Evolutionary conservation across 345 rosid species (phyloP).

Genomic region (Salix arbutifolia): DNA sequence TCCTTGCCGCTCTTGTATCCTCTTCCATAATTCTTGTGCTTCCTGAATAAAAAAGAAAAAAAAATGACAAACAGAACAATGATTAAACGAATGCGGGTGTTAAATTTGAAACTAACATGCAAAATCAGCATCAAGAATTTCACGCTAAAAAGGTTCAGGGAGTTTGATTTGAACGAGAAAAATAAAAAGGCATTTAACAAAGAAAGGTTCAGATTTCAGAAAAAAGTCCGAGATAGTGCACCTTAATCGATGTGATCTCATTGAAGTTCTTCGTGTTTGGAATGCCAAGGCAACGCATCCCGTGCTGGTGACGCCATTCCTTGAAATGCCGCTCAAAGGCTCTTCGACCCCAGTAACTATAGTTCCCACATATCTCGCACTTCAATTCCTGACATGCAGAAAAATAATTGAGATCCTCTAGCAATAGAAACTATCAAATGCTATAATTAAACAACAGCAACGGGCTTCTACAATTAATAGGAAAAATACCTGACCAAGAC

Average conservation of each 20-base stretch:
- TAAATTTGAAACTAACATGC: not conserved
- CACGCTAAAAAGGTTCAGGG: not conserved
- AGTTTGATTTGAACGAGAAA: not conserved
- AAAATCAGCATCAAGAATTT: not conserved
- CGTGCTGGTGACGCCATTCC: constrained; percentile 98
- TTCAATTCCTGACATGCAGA: constrained; percentile 62
- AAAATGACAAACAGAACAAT: no score
- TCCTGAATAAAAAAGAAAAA: constrained; percentile 41
- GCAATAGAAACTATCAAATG: not conserved
- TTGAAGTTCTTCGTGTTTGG: constrained; percentile 99
- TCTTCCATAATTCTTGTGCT: constrained; percentile 93
- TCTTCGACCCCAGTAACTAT: constrained; percentile 96
- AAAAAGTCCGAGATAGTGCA: constrained; percentile 8
- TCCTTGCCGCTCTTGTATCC: constrained; percentile 81
- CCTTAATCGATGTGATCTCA: constrained; percentile 90
- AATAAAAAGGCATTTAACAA: not conserved
- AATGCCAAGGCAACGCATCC: constrained; percentile 97
- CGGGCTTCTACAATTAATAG: not conserved
- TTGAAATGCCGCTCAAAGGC: constrained; percentile 97
- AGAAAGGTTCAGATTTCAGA: not conserved
- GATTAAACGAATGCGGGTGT: not conserved
- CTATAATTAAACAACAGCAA: not conserved
- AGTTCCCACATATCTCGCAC: constrained; percentile 94
- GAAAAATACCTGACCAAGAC: constrained; percentile 83
- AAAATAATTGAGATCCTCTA: not conserved